Evolutionary conservation across 225 moss, liverwort and hornwort species (phyloP).

Genomic region (Takakia lepidozioides): DNA sequence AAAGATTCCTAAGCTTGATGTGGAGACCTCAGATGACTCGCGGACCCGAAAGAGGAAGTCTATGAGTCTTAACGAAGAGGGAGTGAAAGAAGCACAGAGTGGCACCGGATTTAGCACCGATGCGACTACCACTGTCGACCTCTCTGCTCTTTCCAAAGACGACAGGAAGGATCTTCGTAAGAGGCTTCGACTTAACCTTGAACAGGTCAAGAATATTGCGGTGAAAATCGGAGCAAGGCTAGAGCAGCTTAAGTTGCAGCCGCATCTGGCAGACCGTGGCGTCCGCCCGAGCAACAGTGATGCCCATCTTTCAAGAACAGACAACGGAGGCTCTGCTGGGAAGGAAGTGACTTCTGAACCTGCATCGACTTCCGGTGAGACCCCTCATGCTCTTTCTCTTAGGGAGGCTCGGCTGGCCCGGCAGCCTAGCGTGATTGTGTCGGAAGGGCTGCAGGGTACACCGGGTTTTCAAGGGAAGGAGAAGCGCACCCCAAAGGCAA

Average conservation of each 20-base stretch:
- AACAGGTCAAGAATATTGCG: conserved; percentile 47
- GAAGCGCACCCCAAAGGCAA: conserved; percentile 90
- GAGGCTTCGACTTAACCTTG: conserved; percentile 53
- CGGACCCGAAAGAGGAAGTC: conserved; percentile 84
- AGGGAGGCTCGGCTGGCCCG: conserved; percentile 75
- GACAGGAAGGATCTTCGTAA: conserved; percentile 74
- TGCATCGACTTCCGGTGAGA: conserved; percentile 49
- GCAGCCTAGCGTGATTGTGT: conserved; percentile 71
- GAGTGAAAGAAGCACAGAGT: conserved; percentile 22
- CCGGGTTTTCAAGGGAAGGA: conserved; percentile 70
- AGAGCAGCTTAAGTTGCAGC: conserved; percentile 25
- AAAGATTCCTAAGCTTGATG: conserved; percentile 29
- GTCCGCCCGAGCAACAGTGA: conserved; percentile 31
- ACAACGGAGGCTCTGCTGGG: conserved; percentile 62
- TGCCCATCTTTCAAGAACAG: conserved; percentile 45
- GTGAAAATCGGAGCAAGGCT: conserved; percentile 58
- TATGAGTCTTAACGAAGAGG: conserved; percentile 95
- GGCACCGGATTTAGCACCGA: conserved; percentile 9
- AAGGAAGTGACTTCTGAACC: conserved; percentile 70
- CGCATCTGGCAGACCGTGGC: conserved; percentile 20
- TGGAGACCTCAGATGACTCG: conserved; percentile 32
- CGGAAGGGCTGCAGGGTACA: conserved; percentile 65
- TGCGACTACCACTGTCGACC: conserved; percentile 17
- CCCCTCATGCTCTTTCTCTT: conserved; percentile 47
- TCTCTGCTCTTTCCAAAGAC: conserved; percentile 37